Conservation (phyloP, 495 filamentous ascomycete species). For the Peziza echinospora region DNA sequence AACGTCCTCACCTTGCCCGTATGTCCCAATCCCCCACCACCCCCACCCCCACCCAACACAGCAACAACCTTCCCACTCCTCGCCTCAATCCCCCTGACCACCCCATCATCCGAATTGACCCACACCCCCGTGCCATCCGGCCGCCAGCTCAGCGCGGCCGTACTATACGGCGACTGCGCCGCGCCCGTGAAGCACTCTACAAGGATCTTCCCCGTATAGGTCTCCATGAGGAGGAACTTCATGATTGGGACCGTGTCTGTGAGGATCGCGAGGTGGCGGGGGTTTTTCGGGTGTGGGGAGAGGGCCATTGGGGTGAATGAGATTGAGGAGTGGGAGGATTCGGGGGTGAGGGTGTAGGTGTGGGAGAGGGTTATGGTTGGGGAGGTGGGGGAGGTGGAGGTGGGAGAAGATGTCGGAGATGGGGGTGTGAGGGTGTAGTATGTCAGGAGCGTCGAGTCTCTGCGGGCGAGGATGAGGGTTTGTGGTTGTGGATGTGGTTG, state of each 20-base stretch:
- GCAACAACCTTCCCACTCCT: slow-evolving; percentile 36
- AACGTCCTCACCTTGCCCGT: slow-evolving; percentile 44
- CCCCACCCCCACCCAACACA: slow-evolving; percentile 30
- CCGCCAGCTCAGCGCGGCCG: slow-evolving; percentile 41
- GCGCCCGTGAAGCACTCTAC: slow-evolving; percentile 39
- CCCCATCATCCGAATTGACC: slow-evolving; percentile 50
- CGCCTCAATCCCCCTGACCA: slow-evolving; percentile 40
- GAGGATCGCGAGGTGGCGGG: slow-evolving; percentile 33
- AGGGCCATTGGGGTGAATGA: slow-evolving; percentile 40
- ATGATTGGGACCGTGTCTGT: no score
- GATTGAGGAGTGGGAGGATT: slow-evolving; percentile 38
- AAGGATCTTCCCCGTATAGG: slow-evolving; percentile 37
- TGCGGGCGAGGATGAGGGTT: slow-evolving; percentile 33
- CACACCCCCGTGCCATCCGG: slow-evolving; percentile 43
- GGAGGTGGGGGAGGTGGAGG: slow-evolving; percentile 38
- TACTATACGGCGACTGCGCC: slow-evolving; percentile 46
- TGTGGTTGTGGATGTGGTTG: slow-evolving; percentile 13
- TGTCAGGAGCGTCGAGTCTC: slow-evolving; percentile 39
- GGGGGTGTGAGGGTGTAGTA: slow-evolving; percentile 33
- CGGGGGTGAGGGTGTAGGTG: slow-evolving; percentile 40
- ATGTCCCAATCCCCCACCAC: slow-evolving; percentile 24
- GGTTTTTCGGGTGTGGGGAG: slow-evolving; percentile 33
- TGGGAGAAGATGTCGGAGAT: slow-evolving; percentile 26
- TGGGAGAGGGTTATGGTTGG: slow-evolving; percentile 26
- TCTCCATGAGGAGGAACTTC: slow-evolving; percentile 43